phyloP scores from a whole-genome alignment of 768 basidiomycete species.

The Mycena chlorophos region DNA sequence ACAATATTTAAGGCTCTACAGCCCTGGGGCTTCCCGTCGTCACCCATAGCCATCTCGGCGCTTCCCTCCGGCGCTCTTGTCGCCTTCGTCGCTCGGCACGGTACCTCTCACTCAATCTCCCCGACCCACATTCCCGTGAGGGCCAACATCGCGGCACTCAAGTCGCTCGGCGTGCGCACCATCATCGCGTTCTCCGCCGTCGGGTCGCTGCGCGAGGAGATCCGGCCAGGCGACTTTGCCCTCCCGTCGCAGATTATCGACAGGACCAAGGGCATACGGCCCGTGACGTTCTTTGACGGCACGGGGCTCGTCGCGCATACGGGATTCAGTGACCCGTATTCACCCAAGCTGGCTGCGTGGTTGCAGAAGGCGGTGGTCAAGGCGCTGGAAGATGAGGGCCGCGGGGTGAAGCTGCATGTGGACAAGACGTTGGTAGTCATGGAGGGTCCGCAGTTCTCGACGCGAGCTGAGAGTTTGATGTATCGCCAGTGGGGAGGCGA shows the following conservation, averaged over 20 bases:
- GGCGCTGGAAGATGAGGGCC: constrained; percentile 60
- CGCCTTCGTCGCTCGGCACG: constrained; percentile 93
- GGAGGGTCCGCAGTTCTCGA: constrained; percentile 98
- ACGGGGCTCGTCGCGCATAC: constrained; percentile 86
- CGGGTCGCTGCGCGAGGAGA: constrained; percentile 91
- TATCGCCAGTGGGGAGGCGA: constrained; percentile 92
- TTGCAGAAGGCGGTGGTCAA: constrained; percentile 62
- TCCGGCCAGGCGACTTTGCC: constrained; percentile 84
- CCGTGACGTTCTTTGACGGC: constrained; percentile 83
- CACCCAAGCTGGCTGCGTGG: constrained; percentile 61
- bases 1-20: constrained; percentile 29
- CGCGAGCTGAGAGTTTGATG: constrained; percentile 94
- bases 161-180: constrained; percentile 84
- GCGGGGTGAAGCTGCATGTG: constrained; percentile 68
- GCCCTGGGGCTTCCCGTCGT: constrained; percentile 93
- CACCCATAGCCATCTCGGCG: constrained; percentile 89
- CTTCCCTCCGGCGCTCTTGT: constrained; percentile 78
- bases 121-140: constrained; percentile 82
- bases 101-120: constrained; percentile 70
- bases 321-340: constrained; percentile 93
- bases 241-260: constrained; percentile 95
- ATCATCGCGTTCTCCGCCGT: constrained; percentile 95
- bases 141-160: constrained; percentile 95
- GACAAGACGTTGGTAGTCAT: constrained; percentile 91
- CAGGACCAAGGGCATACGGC: constrained; percentile 91